Evolutionary conservation across 352 stramenopile genomes (phyloP), one percentile per base, ranked within the genome.

Genomic region (Achlya hypogyna): DNA sequence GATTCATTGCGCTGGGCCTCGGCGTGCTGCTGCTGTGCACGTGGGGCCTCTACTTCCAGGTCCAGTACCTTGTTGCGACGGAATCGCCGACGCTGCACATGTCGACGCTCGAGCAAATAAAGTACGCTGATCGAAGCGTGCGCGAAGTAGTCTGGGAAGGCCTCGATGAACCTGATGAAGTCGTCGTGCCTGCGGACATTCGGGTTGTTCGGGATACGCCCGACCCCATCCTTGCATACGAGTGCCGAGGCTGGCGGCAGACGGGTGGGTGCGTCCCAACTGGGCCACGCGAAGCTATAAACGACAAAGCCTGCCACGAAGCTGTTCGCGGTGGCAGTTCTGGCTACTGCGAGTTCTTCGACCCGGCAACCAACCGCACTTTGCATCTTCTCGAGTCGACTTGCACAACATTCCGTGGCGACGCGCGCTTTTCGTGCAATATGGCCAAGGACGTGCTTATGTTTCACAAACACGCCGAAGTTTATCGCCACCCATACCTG

Each of bases 261-360:
- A 86, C 78, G 0, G 63, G 65, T 25, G 73, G 56, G 1, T 86
- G 78, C 58, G 58, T 58, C 6, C 72, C 78, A 0, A 53, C 80
- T 20, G 78, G 78, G 4, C 51, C 63, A 27, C 75, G 77, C 45
- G 72, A 84, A 56, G 1, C 64, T 14, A 10, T 38, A 0, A 70
- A 62, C 23, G 76, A 84, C 65, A 53, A 53, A 22, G 51, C 23
- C 23, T 86, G 78, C 63, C 56, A 71, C 45, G 60, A 63, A 5
- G 47, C 69, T 1, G 62, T 84, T 14, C 6, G 32, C 9, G 71
- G 72, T 25, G 73, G 73, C 54, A 54, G 70, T 0, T 84, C 76
- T 1, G 80, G 80, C 14, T 86, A 81, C 71, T 88, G 80, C 60
- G 51, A 80, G 4, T 74, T 87, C 65, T 52, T 73, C 54, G 69